phyloP scores from a whole-genome alignment of 2,329 filamentous ascomycete genomes.

The Aspergillus novoparasiticus region DNA sequence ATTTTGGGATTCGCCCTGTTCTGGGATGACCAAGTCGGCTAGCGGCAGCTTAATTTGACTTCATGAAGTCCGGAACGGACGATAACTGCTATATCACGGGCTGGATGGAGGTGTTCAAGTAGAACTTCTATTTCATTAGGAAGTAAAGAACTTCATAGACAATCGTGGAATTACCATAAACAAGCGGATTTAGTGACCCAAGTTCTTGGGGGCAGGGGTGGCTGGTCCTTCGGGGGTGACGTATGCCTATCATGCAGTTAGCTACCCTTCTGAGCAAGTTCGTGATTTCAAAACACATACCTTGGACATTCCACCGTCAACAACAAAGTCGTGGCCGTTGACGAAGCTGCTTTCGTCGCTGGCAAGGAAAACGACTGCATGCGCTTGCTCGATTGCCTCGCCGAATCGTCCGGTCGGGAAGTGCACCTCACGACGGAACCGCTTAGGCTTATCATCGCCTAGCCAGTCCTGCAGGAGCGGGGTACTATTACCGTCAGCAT shows the following conservation, averaged over 20 bases:
- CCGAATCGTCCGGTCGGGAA: constrained; percentile 88
- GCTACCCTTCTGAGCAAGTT: background rate
- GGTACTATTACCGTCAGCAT: constrained; percentile 55
- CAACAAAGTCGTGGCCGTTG: constrained; percentile 88
- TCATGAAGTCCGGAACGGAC: background rate
- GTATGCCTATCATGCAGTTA: constrained; percentile 59
- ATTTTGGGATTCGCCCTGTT: background rate
- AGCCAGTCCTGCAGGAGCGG: constrained; percentile 91
- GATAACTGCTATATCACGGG: background rate
- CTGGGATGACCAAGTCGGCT: background rate
- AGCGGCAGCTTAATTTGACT: background rate
- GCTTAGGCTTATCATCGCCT: constrained; percentile 81
- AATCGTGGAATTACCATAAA: background rate
- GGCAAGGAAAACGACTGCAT: constrained; percentile 83
- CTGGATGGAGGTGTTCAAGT: background rate
- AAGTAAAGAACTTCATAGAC: background rate
- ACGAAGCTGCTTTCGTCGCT: constrained; percentile 89
- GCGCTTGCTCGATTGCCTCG: constrained; percentile 87
- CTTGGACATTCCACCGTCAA: constrained; percentile 92
- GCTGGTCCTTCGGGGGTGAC: constrained; percentile 64
- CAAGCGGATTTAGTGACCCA: constrained; percentile 27
- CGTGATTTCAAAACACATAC: background rate
- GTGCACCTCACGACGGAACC: constrained; percentile 80
- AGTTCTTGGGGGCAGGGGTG: constrained; percentile 56
- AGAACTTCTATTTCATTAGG: background rate